Evolutionary conservation across 768 basidiomycete genomes (phyloP).

Genomic region (Rhizopogon vinicolor): DNA sequence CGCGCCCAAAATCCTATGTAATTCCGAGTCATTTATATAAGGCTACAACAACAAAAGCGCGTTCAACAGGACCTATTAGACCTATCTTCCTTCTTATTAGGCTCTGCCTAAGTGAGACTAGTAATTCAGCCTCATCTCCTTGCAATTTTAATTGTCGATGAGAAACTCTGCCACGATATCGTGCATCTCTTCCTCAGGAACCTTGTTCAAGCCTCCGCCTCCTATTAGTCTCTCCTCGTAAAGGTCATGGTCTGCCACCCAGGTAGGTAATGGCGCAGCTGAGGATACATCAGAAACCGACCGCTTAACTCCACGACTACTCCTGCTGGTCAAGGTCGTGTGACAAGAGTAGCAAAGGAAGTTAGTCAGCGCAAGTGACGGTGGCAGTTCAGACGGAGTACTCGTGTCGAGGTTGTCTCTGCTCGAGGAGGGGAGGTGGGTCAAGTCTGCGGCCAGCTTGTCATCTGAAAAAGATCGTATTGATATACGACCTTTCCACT

Average conservation of each 20-base stretch:
- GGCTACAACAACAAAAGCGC: neutral
- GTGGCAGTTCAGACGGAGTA: neutral
- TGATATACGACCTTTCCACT: slow-evolving; percentile 73
- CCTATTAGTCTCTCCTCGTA: neutral
- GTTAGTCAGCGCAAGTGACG: slow-evolving; percentile 26
- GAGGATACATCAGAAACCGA: slow-evolving; percentile 7
- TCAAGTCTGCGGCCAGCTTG: slow-evolving; percentile 12
- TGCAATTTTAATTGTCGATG: slow-evolving; percentile 19
- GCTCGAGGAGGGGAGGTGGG: slow-evolving; percentile 3
- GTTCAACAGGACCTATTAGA: too few relatives aligned
- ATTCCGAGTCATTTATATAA: too few relatives aligned
- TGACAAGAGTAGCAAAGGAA: slow-evolving; percentile 63
- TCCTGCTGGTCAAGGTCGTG: slow-evolving; percentile 54
- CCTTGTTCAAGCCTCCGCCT: slow-evolving; percentile 29
- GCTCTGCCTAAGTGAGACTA: too few relatives aligned
- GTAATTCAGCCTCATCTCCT: neutral
- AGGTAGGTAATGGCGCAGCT: slow-evolving; percentile 22
- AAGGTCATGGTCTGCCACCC: slow-evolving; percentile 22
- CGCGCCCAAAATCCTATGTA: too few relatives aligned
- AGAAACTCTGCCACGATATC: slow-evolving; percentile 34
- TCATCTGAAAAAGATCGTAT: slow-evolving; percentile 45
- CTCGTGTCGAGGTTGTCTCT: neutral
- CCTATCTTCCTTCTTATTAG: too few relatives aligned
- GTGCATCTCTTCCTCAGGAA: slow-evolving; percentile 30
- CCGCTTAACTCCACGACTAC: slow-evolving; percentile 35